A percentile compares a stretch with the other conserved stretches of the same genome.
These are phyloP conservation scores for Fusarium ramigenum DNA, from an alignment of 2,329 filamentous ascomycete genomes.

Conservation along the genomic window DNA sequence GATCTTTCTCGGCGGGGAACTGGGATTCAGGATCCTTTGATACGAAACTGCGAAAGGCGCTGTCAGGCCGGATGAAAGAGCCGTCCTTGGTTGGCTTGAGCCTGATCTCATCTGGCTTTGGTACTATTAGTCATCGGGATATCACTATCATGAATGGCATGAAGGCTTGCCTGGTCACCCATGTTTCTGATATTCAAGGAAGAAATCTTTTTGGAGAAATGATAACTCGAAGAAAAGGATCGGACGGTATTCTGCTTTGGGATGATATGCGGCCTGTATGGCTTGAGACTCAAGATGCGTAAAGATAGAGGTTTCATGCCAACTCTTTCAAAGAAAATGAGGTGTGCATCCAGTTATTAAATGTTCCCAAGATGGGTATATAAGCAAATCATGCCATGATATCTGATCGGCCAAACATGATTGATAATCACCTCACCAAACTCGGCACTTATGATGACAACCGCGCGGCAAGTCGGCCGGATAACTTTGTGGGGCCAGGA, in stretches of 20 bases:
- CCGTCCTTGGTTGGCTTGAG: slow-evolving; percentile 50
- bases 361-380: rapidly evolving
- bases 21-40: slow-evolving; percentile 59
- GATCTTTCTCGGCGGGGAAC: slow-evolving; percentile 67
- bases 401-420: background rate
- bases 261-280: background rate
- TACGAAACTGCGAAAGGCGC: slow-evolving; percentile 64
- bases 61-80: slow-evolving; percentile 62
- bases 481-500: too few species aligned
- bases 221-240: too few species aligned
- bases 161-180: background rate
- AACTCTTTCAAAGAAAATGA: background rate
- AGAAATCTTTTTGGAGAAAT: rapidly evolving
- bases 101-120: slow-evolving; percentile 3
- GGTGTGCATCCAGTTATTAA: rapidly evolving
- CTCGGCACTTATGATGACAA: background rate
- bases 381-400: background rate
- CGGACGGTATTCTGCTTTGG: rapidly evolving
- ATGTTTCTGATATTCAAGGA: background rate
- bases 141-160: rapidly evolving
- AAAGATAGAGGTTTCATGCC: background rate
- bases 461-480: slow-evolving; percentile 2
- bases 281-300: too few species aligned
- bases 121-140: background rate
- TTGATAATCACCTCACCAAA: slow-evolving; percentile 9